Conservation (phyloP, 192 early-diverging fungal genomes). For the Entrophospora sp. region DNA sequence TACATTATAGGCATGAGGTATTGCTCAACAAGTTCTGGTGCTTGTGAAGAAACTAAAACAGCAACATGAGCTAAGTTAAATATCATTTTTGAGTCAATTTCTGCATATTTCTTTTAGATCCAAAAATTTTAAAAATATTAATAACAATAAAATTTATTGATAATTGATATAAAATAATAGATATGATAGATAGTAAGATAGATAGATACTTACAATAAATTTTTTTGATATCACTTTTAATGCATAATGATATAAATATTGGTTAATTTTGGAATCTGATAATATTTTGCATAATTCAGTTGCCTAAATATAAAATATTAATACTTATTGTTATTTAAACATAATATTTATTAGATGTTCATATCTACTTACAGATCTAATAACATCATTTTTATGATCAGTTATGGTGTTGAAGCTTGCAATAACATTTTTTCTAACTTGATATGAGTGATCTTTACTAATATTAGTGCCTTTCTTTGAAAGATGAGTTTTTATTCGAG, state of each 20-base stretch:
- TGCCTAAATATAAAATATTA: too few species aligned
- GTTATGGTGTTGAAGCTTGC: neutral
- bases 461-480: neutral
- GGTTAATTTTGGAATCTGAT: too few species aligned
- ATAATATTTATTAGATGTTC: too few species aligned
- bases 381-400: too few species aligned
- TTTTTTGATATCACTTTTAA: too few species aligned
- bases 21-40: slow-evolving; percentile 46
- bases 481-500: neutral
- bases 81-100: slow-evolving; percentile 56
- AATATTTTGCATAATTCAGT: too few species aligned
- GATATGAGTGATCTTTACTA: neutral
- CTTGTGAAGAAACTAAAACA: slow-evolving; percentile 45
- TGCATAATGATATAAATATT: too few species aligned
- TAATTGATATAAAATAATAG: neutral
- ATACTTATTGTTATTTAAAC: too few species aligned
- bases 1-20: slow-evolving; percentile 55
- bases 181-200: neutral
- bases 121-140: neutral
- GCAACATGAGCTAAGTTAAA: slow-evolving; percentile 48
- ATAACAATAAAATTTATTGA: neutral
- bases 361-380: too few species aligned
- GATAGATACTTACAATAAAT: too few species aligned
- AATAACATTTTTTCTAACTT: neutral
- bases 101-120: slow-evolving; percentile 69